These are phyloP conservation scores for Rutstroemia sydowiana DNA, from an alignment of 2,329 filamentous ascomycete species.

Conservation along the genomic window DNA sequence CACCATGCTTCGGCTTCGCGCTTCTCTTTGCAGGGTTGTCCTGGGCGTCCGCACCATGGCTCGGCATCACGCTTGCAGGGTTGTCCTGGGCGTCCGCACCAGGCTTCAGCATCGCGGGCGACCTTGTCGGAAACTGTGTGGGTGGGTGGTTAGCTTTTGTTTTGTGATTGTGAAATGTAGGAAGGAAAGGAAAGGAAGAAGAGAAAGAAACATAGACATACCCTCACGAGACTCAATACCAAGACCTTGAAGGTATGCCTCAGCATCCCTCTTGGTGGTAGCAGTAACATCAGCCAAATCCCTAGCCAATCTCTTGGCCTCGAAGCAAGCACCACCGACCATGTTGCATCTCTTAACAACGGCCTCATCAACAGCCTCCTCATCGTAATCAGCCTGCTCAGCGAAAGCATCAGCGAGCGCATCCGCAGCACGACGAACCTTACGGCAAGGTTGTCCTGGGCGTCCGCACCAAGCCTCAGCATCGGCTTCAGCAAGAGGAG, in stretches of 20 bases:
- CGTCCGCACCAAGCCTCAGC: conserved; percentile 4
- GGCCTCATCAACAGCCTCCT: conserved; percentile 2
- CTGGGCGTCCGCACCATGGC: conserved; percentile 24
- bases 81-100: conserved; percentile 22
- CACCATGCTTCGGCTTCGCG: conserved; percentile 21
- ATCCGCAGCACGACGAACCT: conserved; percentile 7
- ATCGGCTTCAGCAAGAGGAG: not conserved
- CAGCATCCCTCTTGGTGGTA: not conserved
- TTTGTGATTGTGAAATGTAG: not conserved
- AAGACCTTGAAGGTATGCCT: conserved; percentile 1
- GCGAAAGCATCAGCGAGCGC: conserved; percentile 4
- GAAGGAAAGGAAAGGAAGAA: not conserved
- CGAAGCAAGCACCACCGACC: conserved; percentile 11
- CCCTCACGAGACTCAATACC: conserved; percentile 6
- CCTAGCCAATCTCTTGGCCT: conserved; percentile 11
- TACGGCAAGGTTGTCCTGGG: conserved; percentile 6
- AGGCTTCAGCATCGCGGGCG: conserved; percentile 15
- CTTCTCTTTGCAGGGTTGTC: conserved; percentile 22
- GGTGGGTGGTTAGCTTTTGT: not conserved
- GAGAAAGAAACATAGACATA: not conserved
- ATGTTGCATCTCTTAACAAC: conserved; percentile 10
- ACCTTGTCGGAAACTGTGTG: conserved; percentile 3
- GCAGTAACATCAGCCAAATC: conserved; percentile 9
- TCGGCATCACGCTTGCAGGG: conserved; percentile 18
- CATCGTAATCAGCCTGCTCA: not conserved